A percentile compares a stretch with the other conserved stretches of the same genome.
Evolutionary conservation across 1,284 basidiomycete species (phyloP).

Genomic region (Sutorius eximius): DNA sequence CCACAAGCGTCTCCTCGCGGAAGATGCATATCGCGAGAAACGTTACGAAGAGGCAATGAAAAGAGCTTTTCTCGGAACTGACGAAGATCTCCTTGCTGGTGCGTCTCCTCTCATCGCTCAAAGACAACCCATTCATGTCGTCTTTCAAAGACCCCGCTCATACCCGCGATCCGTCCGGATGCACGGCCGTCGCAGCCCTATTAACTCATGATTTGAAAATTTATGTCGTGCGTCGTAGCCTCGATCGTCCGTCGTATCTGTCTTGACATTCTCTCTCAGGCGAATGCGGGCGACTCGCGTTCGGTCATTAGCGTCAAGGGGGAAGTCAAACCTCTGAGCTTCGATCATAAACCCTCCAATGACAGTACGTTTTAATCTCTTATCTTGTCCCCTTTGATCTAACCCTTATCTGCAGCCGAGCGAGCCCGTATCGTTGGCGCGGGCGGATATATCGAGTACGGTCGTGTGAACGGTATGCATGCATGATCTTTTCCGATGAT

Average conservation of each 20-base stretch:
- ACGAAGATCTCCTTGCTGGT: slow-evolving; percentile 92
- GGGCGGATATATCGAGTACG: slow-evolving; percentile 98
- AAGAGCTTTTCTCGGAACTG: slow-evolving; percentile 89
- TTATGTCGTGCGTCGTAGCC: slow-evolving; percentile 58
- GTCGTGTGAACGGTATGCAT: slow-evolving; percentile 89
- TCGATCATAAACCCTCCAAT: slow-evolving; percentile 95
- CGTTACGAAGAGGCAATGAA: slow-evolving; percentile 83
- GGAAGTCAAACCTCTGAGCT: slow-evolving; percentile 84
- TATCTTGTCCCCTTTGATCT: background rate
- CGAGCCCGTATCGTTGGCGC: slow-evolving; percentile 85
- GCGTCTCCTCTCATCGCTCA: slow-evolving; percentile 27
- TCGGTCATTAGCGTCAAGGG: slow-evolving; percentile 89
- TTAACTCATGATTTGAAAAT: slow-evolving; percentile 79
- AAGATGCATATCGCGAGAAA: slow-evolving; percentile 71
- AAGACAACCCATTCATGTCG: background rate
- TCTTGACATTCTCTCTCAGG: slow-evolving; percentile 48
- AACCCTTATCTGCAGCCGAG: slow-evolving; percentile 57
- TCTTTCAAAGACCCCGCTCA: slow-evolving; percentile 71
- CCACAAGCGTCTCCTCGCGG: slow-evolving; percentile 75
- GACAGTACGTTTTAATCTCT: slow-evolving; percentile 52
- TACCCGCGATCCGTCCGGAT: slow-evolving; percentile 91
- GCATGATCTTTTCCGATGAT: background rate
- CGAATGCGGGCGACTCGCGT: slow-evolving; percentile 97
- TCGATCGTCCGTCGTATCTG: background rate
- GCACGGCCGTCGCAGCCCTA: slow-evolving; percentile 91